Conservation (phyloP, 371 early-diverging fungal genomes). For the Nematocida homosporus region DNA sequence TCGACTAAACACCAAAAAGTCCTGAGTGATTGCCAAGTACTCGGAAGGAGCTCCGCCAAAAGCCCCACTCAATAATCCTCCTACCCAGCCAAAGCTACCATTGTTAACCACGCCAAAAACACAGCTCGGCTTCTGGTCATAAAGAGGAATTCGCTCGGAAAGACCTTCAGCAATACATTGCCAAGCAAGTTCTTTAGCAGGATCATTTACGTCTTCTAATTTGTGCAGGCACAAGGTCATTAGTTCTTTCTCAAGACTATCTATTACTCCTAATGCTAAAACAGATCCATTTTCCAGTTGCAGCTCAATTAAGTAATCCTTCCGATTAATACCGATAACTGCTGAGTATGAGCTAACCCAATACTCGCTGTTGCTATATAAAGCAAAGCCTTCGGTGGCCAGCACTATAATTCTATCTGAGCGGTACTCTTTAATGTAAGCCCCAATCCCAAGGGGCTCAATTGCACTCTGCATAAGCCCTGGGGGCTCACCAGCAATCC, state of each 20-base stretch:
- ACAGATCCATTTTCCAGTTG: no score
- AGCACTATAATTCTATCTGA: not conserved
- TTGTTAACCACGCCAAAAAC: no score
- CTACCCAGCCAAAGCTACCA: not conserved
- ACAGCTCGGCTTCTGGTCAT: no score
- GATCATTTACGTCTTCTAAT: not conserved
- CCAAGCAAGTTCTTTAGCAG: not conserved
- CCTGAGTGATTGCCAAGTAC: constrained; percentile 25
- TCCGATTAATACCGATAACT: no score
- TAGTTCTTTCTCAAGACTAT: constrained; percentile 23
- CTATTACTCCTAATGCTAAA: constrained; percentile 1
- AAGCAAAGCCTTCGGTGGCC: constrained; percentile 4
- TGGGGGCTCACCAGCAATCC: constrained; percentile 35
- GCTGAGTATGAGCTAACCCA: no score
- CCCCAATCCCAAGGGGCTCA: constrained; percentile 9
- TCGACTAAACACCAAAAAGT: constrained; percentile 37
- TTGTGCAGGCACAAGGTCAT: not conserved
- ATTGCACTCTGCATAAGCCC: constrained; percentile 11
- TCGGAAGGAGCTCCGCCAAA: no score
- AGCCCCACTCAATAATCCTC: constrained; percentile 12
- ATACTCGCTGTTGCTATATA: constrained; percentile 3
- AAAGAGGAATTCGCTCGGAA: constrained; percentile 20
- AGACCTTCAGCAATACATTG: constrained; percentile 35
- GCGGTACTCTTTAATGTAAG: constrained; percentile 23
- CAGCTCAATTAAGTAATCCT: no score